Evolutionary conservation across 805 yeast genomes (phyloP), one percentile per base, ranked within the genome.

Genomic region (Metschnikowia santaceciliae): DNA sequence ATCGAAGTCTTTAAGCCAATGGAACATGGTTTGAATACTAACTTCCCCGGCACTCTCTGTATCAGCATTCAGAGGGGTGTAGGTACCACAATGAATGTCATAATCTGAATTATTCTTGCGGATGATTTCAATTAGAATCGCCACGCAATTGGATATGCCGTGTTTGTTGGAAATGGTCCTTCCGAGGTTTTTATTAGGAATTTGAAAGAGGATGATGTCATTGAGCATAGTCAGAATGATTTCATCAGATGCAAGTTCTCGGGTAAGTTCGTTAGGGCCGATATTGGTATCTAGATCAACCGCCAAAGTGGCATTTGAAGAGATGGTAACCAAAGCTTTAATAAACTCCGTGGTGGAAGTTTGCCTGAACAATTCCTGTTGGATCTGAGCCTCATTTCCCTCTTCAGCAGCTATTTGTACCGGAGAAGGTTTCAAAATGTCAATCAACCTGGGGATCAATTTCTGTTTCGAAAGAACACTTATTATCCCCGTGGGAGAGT

Each of bases 51-150:
- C 55, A 8, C 65, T 69, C 23, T 61, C 66, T 22, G 54, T 60
- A 6, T 36, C 34, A 8, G 62, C 66, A 26, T 66, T 54, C 54
- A 88, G 67, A 1, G 96, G 83, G 40, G 88, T 84, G 67, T 83
- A 85, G 59, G 88, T 72, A 20, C 95, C 95, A 52, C 96, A 95
- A 44, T 88, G 86, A 44, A 82, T 77, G 69, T 94, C 99, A 68
- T 94, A 94, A 66, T 94, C 99, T 0, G 97, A 89, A 64, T 94
- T 94, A 66, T 94, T 94, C 65, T 94, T 94, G 62, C 99, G 80
- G 51, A 94, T 94, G 39, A 94, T 80, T 69, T 94, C 99, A 59
- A 94, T 92, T 33, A 94, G 82, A 23, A 94, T 90, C 5, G 97
- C 95, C 32, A 94, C 99, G 61, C 96, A 96, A 60, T 91, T 92